A percentile compares a stretch with the other conserved stretches of the same genome.
Evolutionary conservation across 306 rosid species (phyloP).

Genomic region (Inga oerstediana): DNA sequence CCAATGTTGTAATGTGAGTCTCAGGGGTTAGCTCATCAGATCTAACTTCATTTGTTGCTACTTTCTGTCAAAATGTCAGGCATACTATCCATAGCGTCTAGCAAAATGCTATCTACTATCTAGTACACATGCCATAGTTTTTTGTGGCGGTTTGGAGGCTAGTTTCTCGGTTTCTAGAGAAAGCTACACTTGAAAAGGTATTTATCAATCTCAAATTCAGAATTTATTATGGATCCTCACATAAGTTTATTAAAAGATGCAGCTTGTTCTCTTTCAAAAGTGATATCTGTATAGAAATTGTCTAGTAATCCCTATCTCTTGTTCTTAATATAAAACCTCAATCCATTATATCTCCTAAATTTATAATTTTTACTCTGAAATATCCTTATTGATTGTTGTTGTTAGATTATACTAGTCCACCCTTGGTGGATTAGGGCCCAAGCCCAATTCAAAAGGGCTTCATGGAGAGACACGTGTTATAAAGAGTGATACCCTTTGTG

Average conservation of each 20-base stretch:
- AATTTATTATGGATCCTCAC: not conserved
- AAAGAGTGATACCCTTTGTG: too few species aligned
- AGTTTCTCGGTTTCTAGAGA: slow-evolving; percentile 88
- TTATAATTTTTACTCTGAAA: too few species aligned
- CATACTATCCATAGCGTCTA: slow-evolving; percentile 93
- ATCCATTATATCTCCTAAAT: too few species aligned
- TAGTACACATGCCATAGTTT: slow-evolving; percentile 77
- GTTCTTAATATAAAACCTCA: not conserved
- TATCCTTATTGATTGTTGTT: too few species aligned
- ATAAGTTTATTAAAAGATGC: not conserved
- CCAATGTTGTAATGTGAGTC: not conserved
- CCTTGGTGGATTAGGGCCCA: too few species aligned
- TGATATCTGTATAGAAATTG: not conserved
- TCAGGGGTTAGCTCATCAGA: not conserved
- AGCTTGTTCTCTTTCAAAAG: not conserved
- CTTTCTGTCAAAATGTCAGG: slow-evolving; percentile 45
- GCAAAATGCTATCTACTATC: slow-evolving; percentile 49
- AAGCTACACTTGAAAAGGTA: slow-evolving; percentile 89
- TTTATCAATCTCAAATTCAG: not conserved
- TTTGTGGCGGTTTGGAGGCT: slow-evolving; percentile 89
- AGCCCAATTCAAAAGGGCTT: too few species aligned
- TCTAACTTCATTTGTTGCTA: not conserved
- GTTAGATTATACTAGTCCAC: too few species aligned
- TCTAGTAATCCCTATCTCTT: not conserved
- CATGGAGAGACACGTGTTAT: too few species aligned